Percentiles rank a stretch among this genome's conserved stretches.
Evolutionary conservation across 208 protist genomes (phyloP).

Genomic region (Leishmania tropica): DNA sequence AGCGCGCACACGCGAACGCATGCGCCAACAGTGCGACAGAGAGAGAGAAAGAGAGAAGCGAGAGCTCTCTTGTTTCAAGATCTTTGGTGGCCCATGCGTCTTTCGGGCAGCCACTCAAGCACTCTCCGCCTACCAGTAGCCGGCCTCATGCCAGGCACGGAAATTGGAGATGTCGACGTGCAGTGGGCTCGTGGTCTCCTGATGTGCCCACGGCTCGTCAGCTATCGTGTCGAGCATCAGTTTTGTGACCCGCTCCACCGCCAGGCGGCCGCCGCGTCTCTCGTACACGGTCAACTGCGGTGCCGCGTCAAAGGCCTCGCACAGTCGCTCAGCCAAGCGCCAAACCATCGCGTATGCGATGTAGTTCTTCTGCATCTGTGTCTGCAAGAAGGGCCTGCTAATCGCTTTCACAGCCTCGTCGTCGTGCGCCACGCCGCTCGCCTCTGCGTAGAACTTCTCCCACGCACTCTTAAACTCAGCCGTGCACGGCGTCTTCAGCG

Average conservation of each 20-base stretch:
- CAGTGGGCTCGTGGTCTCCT: constrained; percentile 74
- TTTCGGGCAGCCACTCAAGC: not conserved
- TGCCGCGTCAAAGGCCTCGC: constrained; percentile 52
- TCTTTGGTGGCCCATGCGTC: not conserved
- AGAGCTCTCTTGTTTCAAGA: not conserved
- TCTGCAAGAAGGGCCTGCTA: constrained; percentile 67
- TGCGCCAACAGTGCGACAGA: not conserved
- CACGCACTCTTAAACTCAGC: constrained; percentile 61
- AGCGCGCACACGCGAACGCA: not conserved
- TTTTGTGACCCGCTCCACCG: constrained; percentile 87
- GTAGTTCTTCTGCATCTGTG: constrained; percentile 80
- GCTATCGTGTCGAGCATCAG: constrained; percentile 88
- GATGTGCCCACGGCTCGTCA: constrained; percentile 81
- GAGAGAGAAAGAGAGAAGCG: not conserved
- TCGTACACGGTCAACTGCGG: constrained; percentile 50
- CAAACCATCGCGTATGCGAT: constrained; percentile 87
- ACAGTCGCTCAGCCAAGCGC: constrained; percentile 85
- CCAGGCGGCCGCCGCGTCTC: constrained; percentile 50
- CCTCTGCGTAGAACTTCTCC: constrained; percentile 70
- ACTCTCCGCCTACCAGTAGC: constrained; percentile 69
- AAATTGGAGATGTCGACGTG: constrained; percentile 81
- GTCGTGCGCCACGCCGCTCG: constrained; percentile 73
- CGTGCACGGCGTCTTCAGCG: constrained; percentile 70
- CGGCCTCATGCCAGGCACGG: constrained; percentile 88
- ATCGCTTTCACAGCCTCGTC: constrained; percentile 63